Base-by-base conservation (phyloP, 1,284 basidiomycete genomes). In the Pseudozyma tsukubaensis region DNA sequence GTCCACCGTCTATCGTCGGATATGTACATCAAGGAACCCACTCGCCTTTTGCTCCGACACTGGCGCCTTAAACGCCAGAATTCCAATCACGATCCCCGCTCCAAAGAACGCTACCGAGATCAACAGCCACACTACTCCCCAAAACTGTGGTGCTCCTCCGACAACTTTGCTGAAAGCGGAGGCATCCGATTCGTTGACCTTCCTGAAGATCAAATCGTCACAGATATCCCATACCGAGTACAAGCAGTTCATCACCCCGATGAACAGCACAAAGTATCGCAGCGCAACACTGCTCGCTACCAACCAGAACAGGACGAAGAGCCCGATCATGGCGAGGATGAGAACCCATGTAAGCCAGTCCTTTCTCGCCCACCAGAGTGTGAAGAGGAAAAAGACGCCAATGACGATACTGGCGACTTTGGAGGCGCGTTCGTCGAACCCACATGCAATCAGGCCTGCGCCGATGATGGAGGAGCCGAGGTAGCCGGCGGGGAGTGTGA, bases 381-480 rank as follows among this genome's bases (percentile, higher is more conserved):
- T 97, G 73, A 97, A 88, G n/a, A 97, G 79, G 86, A 96, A 97
- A 84, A 95, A 92, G 24, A 87, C 91, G 9, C 90, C 93, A 35
- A 98, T 87, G 11, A 92, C 90, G 32, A 97, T 86, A 45, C 89
- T 91, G 0, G 94, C 94, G 54, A 97, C 86, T 85, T 97, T 97
- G 85, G 91, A 92, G 1, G 96, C 96, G 75, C 93, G 90, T 52
- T 93, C 94, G 85, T 98, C 91, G 85, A 97, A 98, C 0, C 84
- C 94, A 76, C 94, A 96, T 6, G 94, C 90, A 70, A 97, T 94
- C 32, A 97, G 87, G 50, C 88, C 89, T 0, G 93, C 94, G 21
- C 96, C 96, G 65, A 97, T 95, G 80, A 97, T 86, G 3, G 70
- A 72, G 1, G 74, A 72, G 11, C 96, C 96, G 35, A 97, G 90